Evolutionary conservation across 208 protist genomes (phyloP), one percentile per base, ranked within the genome.

Genomic region (Phytomonas francai): DNA sequence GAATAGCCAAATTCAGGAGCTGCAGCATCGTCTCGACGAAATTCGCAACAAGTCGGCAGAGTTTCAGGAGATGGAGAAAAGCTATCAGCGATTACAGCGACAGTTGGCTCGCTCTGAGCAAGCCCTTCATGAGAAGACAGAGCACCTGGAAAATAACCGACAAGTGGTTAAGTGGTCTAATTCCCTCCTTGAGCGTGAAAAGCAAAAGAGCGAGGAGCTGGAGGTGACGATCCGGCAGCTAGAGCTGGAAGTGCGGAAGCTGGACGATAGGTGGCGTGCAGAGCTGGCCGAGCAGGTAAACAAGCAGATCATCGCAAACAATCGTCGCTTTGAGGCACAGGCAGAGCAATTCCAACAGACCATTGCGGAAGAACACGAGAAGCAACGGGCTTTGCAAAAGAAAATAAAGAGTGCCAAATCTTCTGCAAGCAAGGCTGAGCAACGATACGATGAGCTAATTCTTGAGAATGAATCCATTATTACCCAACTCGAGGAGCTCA

Each of bases 371-470:
- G 88, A 96, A 70, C 91, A 93, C 27, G 74, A 71, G 28, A 88
- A 90, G 64, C 84, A 94, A 68, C 85, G 91, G 60, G 33, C 76
- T 51, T 78, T 94, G 63, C 80, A 88, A 54, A 93, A 96, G 79
- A 93, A 93, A 72, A 70, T 96, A 16, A 96, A 96, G 74, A 83
- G 63, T 28, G 85, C 91, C 69, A 91, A 90, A 78, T 72, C 79
- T 2, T 80, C 76, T 30, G 79, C 91, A 16, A 79, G 82, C 59
- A 96, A 94, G 78, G 85, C 78, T 27, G 88, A 86, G 27, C 91
- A 96, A 71, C 85, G 87, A 39, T 96, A 94, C 73, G 91, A 96
- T 70, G 91, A 96, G 76, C 93, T 96, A 86, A 93, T 96, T 59
- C 71, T 96, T 22, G 88, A 96, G 67, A 96, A 96, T 72, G 91